Conservation (phyloP, 805 yeast species). For the Wickerhamiella azymoides region DNA sequence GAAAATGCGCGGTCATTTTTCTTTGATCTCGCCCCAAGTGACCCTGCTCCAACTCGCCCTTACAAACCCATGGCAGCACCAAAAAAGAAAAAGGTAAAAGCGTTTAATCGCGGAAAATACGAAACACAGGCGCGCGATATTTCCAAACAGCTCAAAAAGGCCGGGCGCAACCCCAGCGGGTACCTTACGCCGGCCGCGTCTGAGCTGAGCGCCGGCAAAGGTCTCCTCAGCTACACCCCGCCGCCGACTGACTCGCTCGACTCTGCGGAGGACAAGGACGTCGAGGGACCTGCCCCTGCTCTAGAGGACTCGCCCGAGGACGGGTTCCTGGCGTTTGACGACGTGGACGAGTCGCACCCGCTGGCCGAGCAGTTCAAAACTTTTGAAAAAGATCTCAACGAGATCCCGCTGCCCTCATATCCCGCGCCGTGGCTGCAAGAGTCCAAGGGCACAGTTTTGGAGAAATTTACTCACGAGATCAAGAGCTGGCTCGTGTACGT, state of each 20-base stretch:
- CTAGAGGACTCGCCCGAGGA: not conserved
- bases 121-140: not conserved
- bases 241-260: not conserved
- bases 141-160: not conserved
- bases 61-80: not conserved
- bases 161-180: slow-evolving; percentile 3
- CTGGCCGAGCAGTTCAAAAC: slow-evolving; percentile 12
- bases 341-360: slow-evolving; percentile 2
- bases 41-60: too few species aligned
- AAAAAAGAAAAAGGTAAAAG: not conserved
- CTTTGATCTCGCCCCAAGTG: not conserved
- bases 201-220: slow-evolving; percentile 8
- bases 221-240: slow-evolving; percentile 6
- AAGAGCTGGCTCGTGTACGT: slow-evolving; percentile 72
- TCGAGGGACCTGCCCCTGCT: not conserved
- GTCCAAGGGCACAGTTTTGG: not conserved
- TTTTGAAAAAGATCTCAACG: slow-evolving; percentile 4
- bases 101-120: not conserved
- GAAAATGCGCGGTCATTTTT: too few species aligned
- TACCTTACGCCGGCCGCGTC: slow-evolving; percentile 9
- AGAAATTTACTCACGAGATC: slow-evolving; percentile 58
- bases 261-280: not conserved
- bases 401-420: slow-evolving; percentile 8
- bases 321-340: slow-evolving; percentile 12
- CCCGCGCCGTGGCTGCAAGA: slow-evolving; percentile 9